A percentile compares a stretch with the other conserved stretches of the same genome.
These are phyloP conservation scores for Aspergillus biplanus DNA, from an alignment of 495 filamentous ascomycete genomes.

Conservation along the genomic window DNA sequence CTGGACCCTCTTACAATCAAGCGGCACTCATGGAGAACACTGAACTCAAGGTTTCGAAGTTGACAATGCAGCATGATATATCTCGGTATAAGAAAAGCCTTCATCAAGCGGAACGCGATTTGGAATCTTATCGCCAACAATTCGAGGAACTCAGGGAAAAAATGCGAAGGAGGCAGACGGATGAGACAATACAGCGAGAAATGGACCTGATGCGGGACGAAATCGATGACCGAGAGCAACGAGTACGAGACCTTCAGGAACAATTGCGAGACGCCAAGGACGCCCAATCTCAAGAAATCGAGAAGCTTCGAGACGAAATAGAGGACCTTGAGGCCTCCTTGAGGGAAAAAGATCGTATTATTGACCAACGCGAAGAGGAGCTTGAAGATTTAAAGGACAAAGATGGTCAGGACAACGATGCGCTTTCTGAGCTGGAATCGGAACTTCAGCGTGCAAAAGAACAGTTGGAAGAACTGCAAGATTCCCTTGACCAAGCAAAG, in stretches of 20 bases:
- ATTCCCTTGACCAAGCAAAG: conserved; percentile 55
- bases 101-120: conserved; percentile 73
- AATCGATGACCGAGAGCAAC: conserved; percentile 57
- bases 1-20: conserved; percentile 85
- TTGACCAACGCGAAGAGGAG: conserved; percentile 69
- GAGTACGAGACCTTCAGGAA: conserved; percentile 51
- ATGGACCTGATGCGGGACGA: conserved; percentile 63
- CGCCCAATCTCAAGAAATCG: conserved; percentile 55
- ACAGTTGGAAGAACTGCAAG: conserved; percentile 63
- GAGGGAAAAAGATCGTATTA: conserved; percentile 64
- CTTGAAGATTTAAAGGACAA: conserved; percentile 62
- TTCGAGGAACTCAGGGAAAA: conserved; percentile 79
- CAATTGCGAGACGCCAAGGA: conserved; percentile 50
- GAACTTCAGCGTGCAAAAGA: conserved; percentile 59
- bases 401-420: conserved; percentile 54
- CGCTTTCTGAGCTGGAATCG: conserved; percentile 53
- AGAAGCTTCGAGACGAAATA: conserved; percentile 68
- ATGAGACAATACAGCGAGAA: conserved; percentile 64
- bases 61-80: conserved; percentile 86
- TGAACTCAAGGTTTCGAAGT: conserved; percentile 86
- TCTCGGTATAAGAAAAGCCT: conserved; percentile 81
- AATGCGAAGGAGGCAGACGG: conserved; percentile 71
- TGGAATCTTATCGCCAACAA: conserved; percentile 77
- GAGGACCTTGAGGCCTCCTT: conserved; percentile 68
- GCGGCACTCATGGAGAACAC: conserved; percentile 90